A percentile compares a stretch with the other conserved stretches of the same genome.
phyloP scores from a whole-genome alignment of 768 basidiomycete genomes.

The Omphalotus guepiniiformis region DNA sequence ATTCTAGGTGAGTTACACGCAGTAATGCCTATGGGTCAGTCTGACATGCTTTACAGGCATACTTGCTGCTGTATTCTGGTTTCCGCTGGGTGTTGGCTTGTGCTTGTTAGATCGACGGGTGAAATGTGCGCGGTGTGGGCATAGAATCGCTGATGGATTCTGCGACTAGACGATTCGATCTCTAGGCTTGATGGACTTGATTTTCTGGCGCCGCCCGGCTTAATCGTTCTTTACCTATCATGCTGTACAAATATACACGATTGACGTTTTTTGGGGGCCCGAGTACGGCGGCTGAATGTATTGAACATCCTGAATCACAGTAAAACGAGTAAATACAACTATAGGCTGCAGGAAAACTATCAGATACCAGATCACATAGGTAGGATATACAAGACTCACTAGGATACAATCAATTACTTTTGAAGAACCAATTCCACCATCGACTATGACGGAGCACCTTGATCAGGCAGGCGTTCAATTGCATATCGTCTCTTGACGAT shows the following conservation, averaged over 20 bases:
- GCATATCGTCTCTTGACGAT: conserved; percentile 90
- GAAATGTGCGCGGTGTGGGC: conserved; percentile 52
- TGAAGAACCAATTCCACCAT: neutral
- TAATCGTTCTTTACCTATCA: no score
- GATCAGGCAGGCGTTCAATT: conserved; percentile 92
- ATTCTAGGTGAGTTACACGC: conserved; percentile 51
- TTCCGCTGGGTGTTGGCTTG: conserved; percentile 75
- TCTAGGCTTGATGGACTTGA: no score
- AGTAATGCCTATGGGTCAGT: neutral
- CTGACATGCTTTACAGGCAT: conserved; percentile 43
- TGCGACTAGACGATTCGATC: conserved; percentile 28
- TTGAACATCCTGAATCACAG: no score
- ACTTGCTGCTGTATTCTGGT: conserved; percentile 82
- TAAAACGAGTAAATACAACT: no score
- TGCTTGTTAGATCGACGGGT: conserved; percentile 74
- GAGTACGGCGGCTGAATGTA: no score
- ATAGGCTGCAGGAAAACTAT: neutral
- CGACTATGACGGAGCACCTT: conserved; percentile 70
- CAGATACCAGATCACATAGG: neutral
- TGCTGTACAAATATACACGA: no score
- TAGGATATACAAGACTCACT: neutral
- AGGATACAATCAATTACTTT: neutral
- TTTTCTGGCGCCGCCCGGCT: no score
- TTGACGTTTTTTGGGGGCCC: no score
- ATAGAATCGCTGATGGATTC: conserved; percentile 38